A percentile compares a stretch with the other conserved stretches of the same genome.
Conservation (phyloP, 2,329 filamentous ascomycete species). For the Thelonectria olida region DNA sequence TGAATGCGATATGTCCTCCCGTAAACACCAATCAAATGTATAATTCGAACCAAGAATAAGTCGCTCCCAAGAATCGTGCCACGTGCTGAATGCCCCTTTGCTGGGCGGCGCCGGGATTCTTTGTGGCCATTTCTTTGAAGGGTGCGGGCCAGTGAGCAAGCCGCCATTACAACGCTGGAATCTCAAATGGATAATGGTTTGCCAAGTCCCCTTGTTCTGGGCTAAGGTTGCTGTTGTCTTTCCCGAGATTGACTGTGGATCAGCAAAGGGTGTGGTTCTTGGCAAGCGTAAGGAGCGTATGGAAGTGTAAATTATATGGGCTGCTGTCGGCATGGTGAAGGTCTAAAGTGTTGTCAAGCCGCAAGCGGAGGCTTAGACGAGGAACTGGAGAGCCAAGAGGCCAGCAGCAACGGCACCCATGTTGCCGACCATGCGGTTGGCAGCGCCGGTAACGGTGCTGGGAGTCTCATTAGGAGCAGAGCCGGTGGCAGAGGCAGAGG, state of each 20-base stretch:
- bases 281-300: constrained; percentile 41
- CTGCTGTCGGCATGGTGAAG: constrained; percentile 37
- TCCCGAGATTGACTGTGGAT: constrained; percentile 21
- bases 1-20: constrained; percentile 31
- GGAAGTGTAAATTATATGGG: constrained; percentile 45
- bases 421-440: constrained; percentile 40
- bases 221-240: constrained; percentile 7
- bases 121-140: constrained; percentile 3
- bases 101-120: constrained; percentile 14
- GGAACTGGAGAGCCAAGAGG: constrained; percentile 42
- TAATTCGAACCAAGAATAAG: constrained; percentile 6
- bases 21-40: constrained; percentile 28
- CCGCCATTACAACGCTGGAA: constrained; percentile 36
- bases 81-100: constrained; percentile 15
- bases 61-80: constrained; percentile 18
- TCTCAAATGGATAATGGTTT: constrained; percentile 32
- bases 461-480: constrained; percentile 24
- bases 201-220: constrained; percentile 29
- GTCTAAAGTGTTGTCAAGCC: constrained; percentile 38
- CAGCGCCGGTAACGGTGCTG: constrained; percentile 37
- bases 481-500: constrained; percentile 15
- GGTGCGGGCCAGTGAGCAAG: constrained; percentile 28
- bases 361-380: constrained; percentile 41
- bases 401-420: constrained; percentile 41
- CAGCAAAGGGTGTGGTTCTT: constrained; percentile 31